Conservation (phyloP, 441 rosid species). For the Oxalis stricta region DNA sequence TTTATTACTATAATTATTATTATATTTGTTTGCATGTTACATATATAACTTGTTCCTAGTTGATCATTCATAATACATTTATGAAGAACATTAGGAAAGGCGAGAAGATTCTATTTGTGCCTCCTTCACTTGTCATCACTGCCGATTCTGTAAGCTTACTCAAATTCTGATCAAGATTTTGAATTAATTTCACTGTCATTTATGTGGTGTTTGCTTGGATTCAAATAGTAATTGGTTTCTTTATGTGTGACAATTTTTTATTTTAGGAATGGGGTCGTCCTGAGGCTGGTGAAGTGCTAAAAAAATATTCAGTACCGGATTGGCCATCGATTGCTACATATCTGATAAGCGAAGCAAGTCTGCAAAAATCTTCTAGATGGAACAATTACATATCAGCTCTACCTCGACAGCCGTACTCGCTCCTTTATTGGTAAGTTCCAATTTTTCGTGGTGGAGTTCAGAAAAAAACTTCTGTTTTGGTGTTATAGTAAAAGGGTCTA, state of each 20-base stretch:
- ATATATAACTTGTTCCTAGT: too few relatives aligned
- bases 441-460: slow-evolving; percentile 10
- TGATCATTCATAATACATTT: too few relatives aligned
- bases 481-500: slow-evolving; percentile 23
- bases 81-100: slow-evolving; percentile 75
- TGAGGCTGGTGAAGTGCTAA: slow-evolving; percentile 64
- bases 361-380: slow-evolving; percentile 69
- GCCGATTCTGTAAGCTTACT: slow-evolving; percentile 56
- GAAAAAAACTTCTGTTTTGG: slow-evolving; percentile 9
- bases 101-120: slow-evolving; percentile 89
- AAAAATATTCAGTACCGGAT: slow-evolving; percentile 76
- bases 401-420: slow-evolving; percentile 87
- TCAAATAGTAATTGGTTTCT: background rate
- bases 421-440: slow-evolving; percentile 57
- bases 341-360: slow-evolving; percentile 89
- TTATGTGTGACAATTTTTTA: background rate
- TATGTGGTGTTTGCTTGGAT: background rate
- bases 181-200: background rate
- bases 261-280: slow-evolving; percentile 58
- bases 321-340: slow-evolving; percentile 90
- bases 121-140: slow-evolving; percentile 77
- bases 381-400: slow-evolving; percentile 77
- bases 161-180: background rate
- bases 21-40: too few relatives aligned
- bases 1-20: too few relatives aligned